These are phyloP conservation scores for Cryptosporidium meleagridis DNA, from an alignment of 169 alveolate species.

Conservation along the genomic window DNA sequence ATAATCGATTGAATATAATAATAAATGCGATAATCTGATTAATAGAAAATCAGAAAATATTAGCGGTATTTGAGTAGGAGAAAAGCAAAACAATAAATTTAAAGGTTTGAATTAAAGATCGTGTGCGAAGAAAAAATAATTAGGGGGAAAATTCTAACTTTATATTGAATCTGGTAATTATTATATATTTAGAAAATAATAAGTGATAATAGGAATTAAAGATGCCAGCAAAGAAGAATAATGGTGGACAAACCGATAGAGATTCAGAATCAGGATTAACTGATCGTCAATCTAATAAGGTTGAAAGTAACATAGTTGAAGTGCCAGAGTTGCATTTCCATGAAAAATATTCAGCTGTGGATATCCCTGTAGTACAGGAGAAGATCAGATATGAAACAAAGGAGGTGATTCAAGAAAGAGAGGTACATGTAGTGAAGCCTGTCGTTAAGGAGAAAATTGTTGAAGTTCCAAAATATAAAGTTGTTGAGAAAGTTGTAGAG, in stretches of 20 bases:
- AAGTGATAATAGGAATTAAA: not conserved
- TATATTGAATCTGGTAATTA: not conserved
- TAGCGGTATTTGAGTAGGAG: conserved; percentile 2
- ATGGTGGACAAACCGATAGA: conserved; percentile 68
- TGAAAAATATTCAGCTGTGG: conserved; percentile 60
- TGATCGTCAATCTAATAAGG: conserved; percentile 10
- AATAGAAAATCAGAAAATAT: not conserved
- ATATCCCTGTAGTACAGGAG: conserved; percentile 86
- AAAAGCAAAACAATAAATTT: not conserved
- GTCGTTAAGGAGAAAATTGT: conserved; percentile 89
- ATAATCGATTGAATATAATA: not conserved
- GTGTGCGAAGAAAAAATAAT: conserved; percentile 3
- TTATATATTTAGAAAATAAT: not conserved
- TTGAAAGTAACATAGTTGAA: conserved; percentile 85
- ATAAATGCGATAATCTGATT: not conserved
- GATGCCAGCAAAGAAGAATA: conserved; percentile 39
- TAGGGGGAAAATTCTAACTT: not conserved
- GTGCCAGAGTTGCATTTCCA: conserved; percentile 87
- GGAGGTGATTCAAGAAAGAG: conserved; percentile 86
- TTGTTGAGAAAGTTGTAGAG: conserved; percentile 89
- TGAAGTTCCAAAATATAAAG: conserved; percentile 91
- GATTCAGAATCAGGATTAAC: not conserved
- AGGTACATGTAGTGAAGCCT: conserved; percentile 88
- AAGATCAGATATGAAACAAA: conserved; percentile 90
- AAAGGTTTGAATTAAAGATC: conserved; percentile 25